Base-by-base conservation (phyloP, 2,329 filamentous ascomycete species). In the Zopfia rhizophila region DNA sequence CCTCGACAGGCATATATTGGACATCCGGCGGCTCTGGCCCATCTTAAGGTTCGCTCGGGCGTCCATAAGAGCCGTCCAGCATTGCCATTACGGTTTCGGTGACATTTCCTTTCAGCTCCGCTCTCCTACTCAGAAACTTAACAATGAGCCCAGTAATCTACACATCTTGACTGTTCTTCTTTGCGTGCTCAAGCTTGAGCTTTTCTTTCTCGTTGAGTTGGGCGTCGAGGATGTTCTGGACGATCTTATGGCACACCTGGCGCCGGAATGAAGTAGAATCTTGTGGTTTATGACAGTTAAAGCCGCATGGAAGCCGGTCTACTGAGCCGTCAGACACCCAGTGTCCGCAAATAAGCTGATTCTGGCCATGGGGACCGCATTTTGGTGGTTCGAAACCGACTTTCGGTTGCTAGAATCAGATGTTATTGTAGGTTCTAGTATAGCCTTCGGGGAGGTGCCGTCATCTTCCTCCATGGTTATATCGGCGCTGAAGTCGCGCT, bases 321-420 rank as follows among this genome's bases (percentile, higher is more conserved):
- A 18, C 35, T 23, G 22, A 7, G 10, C 38, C 43, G 2, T 41
- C 24, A 10, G 14, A 13, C 28, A 60, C 14, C 30, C 32, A 51
- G 33, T 60, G 55, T 17, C 53, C 53, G 27, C 56, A 60, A 1
- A 42, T 24, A 17, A 60, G 50, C 16, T 38, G 39, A 30, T 56
- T 53, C 1, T 32, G 45, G 13, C 36, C 30, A n/a, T 35, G 24
- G 10, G 8, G 12, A 12, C 51, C 43, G 18, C 45, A 46, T n/a
- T n/a, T n/a, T n/a, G n/a, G n/a, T 2, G 29, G 11, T n/a, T 43
- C 19, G 11, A 19, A 13, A 12, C 19, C 21, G 13, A 35, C 18
- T 33, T 3, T 41, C 37, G 3, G 35, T 35, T 7, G 10, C 25
- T 37, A 51, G 30, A 42, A 44, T 1, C 48, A 53, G 3, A 40